Percentiles rank a stretch among this genome's conserved stretches.
phyloP scores from a whole-genome alignment of 495 filamentous ascomycete species.

The Penicillium longicatenatum region DNA sequence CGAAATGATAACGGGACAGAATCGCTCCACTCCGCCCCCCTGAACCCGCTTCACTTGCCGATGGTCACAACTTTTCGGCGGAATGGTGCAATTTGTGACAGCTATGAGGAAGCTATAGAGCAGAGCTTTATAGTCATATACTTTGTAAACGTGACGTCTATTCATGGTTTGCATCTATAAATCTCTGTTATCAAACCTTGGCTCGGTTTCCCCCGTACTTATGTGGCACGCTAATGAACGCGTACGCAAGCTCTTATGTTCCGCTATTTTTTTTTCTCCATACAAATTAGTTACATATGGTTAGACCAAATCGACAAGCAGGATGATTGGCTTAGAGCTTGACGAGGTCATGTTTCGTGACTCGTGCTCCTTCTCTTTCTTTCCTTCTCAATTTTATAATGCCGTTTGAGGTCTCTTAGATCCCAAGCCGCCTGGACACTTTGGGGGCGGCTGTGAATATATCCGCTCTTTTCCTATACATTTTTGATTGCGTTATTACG shows the following conservation, averaged over 20 bases:
- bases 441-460: not conserved
- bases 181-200: not conserved
- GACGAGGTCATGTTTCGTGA: not conserved
- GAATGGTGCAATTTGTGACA: not conserved
- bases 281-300: not conserved
- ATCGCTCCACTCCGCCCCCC: not conserved
- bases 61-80: not conserved
- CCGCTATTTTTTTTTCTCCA: not conserved
- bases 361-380: not conserved
- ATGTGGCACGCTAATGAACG: not conserved
- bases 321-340: not conserved
- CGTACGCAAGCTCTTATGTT: slow-evolving; percentile 2
- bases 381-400: not conserved
- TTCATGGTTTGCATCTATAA: not conserved
- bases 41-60: slow-evolving; percentile 1
- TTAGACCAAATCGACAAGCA: not conserved
- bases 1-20: slow-evolving; percentile 1
- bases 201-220: not conserved
- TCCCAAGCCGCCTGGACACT: not conserved
- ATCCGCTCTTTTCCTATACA: not conserved
- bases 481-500: not conserved
- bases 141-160: too few species aligned
- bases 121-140: too few species aligned
- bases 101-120: not conserved
- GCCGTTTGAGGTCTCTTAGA: not conserved